Evolutionary conservation across 2,329 filamentous ascomycete genomes (phyloP).

Genomic region (Cyphellophora attinorum): DNA sequence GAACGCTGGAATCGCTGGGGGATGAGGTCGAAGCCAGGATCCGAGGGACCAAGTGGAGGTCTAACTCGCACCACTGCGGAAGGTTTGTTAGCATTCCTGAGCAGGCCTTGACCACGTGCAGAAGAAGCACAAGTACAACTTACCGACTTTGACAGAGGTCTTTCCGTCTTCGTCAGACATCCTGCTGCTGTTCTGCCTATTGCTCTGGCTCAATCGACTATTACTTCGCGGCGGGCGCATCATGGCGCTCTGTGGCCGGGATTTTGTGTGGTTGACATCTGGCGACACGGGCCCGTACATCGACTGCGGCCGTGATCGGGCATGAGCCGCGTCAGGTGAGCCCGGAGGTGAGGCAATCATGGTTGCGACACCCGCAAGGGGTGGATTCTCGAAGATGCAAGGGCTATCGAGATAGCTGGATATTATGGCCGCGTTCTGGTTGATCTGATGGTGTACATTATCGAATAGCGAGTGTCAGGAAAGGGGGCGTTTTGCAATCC

Average conservation of each 20-base stretch:
- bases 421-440: too few relatives aligned
- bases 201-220: slow-evolving; percentile 69
- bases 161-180: slow-evolving; percentile 83
- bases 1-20: slow-evolving; percentile 89
- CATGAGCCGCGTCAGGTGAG: slow-evolving; percentile 15
- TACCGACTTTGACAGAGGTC: slow-evolving; percentile 94
- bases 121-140: slow-evolving; percentile 29
- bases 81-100: slow-evolving; percentile 6
- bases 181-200: slow-evolving; percentile 63
- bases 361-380: slow-evolving; percentile 1
- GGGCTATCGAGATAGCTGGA: too few relatives aligned
- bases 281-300: slow-evolving; percentile 17
- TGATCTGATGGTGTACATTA: too few relatives aligned
- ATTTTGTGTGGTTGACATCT: slow-evolving; percentile 20
- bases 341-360: slow-evolving; percentile 18
- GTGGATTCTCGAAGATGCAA: too few relatives aligned
- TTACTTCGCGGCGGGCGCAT: slow-evolving; percentile 67
- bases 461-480: too few relatives aligned
- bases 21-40: slow-evolving; percentile 90
- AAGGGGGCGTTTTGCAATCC: too few relatives aligned
- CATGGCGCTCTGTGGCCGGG: slow-evolving; percentile 73
- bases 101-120: too few relatives aligned
- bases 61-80: slow-evolving; percentile 76
- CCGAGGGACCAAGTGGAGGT: slow-evolving; percentile 69
- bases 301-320: slow-evolving; percentile 14